Conservation (phyloP, 768 basidiomycete genomes). For the Kwoniella shandongensis region DNA sequence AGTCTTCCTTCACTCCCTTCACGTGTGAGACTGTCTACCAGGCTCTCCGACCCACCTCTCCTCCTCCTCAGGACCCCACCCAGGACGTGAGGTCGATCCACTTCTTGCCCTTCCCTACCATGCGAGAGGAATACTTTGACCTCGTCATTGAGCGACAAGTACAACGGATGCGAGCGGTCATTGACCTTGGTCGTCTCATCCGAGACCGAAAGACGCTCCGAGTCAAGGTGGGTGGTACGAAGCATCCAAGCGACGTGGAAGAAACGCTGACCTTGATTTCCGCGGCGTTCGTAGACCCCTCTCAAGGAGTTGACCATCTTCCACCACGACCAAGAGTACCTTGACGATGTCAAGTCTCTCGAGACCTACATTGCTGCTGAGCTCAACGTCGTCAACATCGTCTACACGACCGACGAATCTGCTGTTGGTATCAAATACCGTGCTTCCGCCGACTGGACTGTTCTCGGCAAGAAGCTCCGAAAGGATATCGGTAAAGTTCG, state of each 20-base stretch:
- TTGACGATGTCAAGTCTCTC: constrained; percentile 79
- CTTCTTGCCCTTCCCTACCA: constrained; percentile 89
- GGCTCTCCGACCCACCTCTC: constrained; percentile 74
- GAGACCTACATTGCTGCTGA: constrained; percentile 89
- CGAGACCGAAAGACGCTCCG: constrained; percentile 83
- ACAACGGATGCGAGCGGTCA: constrained; percentile 89
- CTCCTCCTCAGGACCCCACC: constrained; percentile 57
- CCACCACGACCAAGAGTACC: constrained; percentile 80
- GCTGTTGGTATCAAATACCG: constrained; percentile 84
- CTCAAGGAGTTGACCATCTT: constrained; percentile 89
- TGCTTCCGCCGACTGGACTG: constrained; percentile 91
- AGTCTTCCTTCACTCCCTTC: constrained; percentile 99
- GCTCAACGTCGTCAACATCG: constrained; percentile 86
- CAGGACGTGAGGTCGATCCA: constrained; percentile 87
- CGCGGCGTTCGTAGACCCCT: constrained; percentile 56
- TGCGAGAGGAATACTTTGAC: constrained; percentile 94
- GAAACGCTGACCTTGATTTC: background rate
- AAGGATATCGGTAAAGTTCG: constrained; percentile 88
- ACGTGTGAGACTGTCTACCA: constrained; percentile 96
- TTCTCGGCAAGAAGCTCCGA: constrained; percentile 87
- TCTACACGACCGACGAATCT: constrained; percentile 85
- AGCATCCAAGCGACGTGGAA: background rate
- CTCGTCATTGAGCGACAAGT: constrained; percentile 90
- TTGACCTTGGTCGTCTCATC: constrained; percentile 83
- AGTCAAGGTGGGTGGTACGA: constrained; percentile 71